Percentiles rank a stretch among this genome's conserved stretches.
phyloP scores from a whole-genome alignment of 2,329 filamentous ascomycete genomes.

The Cladophialophora immunda region DNA sequence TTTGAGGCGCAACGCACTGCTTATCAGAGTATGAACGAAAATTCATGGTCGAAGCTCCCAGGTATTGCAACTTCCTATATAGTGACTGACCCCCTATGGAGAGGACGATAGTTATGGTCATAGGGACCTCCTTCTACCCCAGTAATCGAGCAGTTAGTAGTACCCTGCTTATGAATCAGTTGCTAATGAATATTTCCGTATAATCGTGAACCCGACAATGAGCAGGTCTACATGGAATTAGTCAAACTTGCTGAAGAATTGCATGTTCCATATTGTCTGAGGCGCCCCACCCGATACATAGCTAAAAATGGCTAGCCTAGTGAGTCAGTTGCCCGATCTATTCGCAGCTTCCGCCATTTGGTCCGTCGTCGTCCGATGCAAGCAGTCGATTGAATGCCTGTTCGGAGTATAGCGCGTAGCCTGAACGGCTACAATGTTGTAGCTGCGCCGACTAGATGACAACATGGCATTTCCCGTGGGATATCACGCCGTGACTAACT shows the following conservation, averaged over 20 bases:
- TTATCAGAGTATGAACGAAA: background rate
- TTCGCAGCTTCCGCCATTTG: background rate
- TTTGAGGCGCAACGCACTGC: background rate
- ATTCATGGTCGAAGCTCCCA: background rate
- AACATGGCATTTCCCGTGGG: too few relatives aligned
- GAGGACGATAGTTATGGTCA: too few relatives aligned
- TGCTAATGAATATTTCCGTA: background rate
- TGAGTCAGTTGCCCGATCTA: background rate
- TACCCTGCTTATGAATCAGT: background rate
- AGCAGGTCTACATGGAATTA: background rate
- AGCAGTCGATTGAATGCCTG: background rate
- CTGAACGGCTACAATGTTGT: too few relatives aligned
- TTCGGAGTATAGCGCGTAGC: too few relatives aligned
- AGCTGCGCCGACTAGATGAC: too few relatives aligned
- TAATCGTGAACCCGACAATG: background rate
- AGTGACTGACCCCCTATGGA: too few relatives aligned
- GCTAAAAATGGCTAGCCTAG: background rate
- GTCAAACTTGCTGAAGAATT: slow-evolving; percentile 1
- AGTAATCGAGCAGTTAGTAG: background rate
- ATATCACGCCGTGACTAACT: too few relatives aligned
- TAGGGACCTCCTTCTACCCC: background rate
- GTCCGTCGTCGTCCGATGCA: background rate
- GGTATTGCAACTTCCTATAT: background rate
- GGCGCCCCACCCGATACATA: background rate
- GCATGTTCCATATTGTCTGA: background rate